These are phyloP conservation scores for Candida glaebosa DNA, from an alignment of 805 yeast genomes.

Conservation along the genomic window DNA sequence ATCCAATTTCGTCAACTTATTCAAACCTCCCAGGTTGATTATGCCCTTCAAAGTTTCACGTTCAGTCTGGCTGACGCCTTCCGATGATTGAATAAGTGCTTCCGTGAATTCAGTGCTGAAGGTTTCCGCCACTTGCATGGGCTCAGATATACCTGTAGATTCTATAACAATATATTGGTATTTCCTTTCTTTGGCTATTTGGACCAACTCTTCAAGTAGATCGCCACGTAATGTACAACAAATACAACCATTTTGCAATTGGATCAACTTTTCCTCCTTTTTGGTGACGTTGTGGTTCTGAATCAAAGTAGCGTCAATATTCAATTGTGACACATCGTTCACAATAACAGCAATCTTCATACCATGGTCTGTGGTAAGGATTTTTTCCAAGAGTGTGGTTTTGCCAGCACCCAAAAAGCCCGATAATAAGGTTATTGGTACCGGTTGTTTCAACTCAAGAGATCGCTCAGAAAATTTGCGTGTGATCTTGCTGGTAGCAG, in stretches of 20 bases:
- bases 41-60: constrained; percentile 20
- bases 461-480: constrained; percentile 1
- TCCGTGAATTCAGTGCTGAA: constrained; percentile 41
- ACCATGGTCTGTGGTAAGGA: constrained; percentile 38
- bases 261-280: constrained; percentile 42
- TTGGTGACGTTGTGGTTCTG: constrained; percentile 36
- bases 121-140: constrained; percentile 51
- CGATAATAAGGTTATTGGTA: constrained; percentile 45
- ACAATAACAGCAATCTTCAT: constrained; percentile 43
- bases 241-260: constrained; percentile 47
- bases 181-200: constrained; percentile 28
- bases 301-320: constrained; percentile 42
- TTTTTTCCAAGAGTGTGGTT: constrained; percentile 44
- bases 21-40: constrained; percentile 37
- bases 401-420: constrained; percentile 48
- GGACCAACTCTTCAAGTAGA: constrained; percentile 39
- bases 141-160: constrained; percentile 47
- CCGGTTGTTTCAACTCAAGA: constrained; percentile 16
- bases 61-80: constrained; percentile 14
- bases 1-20: constrained; percentile 36
- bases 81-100: constrained; percentile 24
- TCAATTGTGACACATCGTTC: constrained; percentile 43
- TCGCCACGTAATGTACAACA: constrained; percentile 49
- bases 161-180: constrained; percentile 45
- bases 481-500: not conserved